Evolutionary conservation across 2,329 filamentous ascomycete genomes (phyloP).

Genomic region (Beauveria sp.): DNA sequence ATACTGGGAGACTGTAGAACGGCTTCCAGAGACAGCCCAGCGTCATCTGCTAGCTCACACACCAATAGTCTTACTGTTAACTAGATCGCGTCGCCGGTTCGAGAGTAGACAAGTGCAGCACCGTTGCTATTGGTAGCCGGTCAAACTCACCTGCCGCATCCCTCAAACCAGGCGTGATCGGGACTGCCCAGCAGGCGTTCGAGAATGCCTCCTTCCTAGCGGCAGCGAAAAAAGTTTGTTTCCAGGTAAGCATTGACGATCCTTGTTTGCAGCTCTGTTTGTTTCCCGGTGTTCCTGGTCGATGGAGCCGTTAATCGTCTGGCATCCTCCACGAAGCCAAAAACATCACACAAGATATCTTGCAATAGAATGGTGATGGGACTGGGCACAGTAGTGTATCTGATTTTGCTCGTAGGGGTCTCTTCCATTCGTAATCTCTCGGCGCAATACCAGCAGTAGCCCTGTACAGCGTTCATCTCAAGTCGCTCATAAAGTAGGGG

Average conservation of each 20-base stretch:
- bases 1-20: not conserved
- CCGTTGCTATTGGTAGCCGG: not conserved
- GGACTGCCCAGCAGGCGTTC: not conserved
- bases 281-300: not conserved
- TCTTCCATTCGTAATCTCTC: conserved; percentile 9
- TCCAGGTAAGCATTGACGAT: not conserved
- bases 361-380: conserved; percentile 11
- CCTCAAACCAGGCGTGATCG: not conserved
- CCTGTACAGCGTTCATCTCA: not conserved
- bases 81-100: not conserved
- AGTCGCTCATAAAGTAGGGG: not conserved
- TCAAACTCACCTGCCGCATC: not conserved
- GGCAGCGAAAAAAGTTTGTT: not conserved
- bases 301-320: no score
- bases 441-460: conserved; percentile 12
- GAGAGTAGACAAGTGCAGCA: not conserved
- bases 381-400: conserved; percentile 3
- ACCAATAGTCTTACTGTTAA: not conserved
- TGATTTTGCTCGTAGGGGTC: not conserved
- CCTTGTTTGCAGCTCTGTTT: not conserved
- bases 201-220: not conserved
- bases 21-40: not conserved
- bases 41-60: not conserved
- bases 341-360: conserved; percentile 12
- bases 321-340: conserved; percentile 6